These are phyloP conservation scores for Rhodotorula sp. DNA, from an alignment of 1,284 basidiomycete species.

Conservation along the genomic window DNA sequence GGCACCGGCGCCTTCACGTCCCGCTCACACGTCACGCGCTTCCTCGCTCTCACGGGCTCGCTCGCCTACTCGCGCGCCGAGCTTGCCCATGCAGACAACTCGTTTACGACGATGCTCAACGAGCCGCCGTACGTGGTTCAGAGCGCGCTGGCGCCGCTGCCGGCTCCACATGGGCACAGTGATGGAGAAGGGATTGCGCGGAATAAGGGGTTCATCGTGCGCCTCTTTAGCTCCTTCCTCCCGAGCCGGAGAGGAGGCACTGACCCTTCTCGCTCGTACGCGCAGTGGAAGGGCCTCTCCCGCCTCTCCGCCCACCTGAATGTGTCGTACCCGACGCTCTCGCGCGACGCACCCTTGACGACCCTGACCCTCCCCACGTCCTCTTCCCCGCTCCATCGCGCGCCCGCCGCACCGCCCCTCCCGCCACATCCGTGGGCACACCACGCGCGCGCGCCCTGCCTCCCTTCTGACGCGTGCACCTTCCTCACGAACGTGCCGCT, in stretches of 20 bases:
- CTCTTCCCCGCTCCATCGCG: slow-evolving; percentile 4
- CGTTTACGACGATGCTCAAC: slow-evolving; percentile 46
- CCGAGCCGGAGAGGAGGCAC: background rate
- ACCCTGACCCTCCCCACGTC: background rate
- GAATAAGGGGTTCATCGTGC: slow-evolving; percentile 44
- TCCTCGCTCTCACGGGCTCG: slow-evolving; percentile 32
- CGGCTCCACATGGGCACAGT: slow-evolving; percentile 32
- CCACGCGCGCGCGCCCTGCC: slow-evolving; percentile 36
- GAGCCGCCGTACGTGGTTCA: slow-evolving; percentile 42
- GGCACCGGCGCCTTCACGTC: slow-evolving; percentile 47
- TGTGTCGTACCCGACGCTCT: background rate
- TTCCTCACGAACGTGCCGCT: slow-evolving; percentile 44
- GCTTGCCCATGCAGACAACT: slow-evolving; percentile 45
- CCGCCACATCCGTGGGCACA: slow-evolving; percentile 28
- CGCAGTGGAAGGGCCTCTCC: slow-evolving; percentile 17
- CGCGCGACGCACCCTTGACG: background rate
- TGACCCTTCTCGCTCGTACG: background rate
- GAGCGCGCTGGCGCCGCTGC: slow-evolving; percentile 28
- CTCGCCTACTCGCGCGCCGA: slow-evolving; percentile 30
- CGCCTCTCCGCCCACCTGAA: slow-evolving; percentile 16
- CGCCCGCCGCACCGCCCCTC: slow-evolving; percentile 2
- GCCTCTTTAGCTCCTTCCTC: background rate
- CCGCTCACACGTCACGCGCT: slow-evolving; percentile 33
- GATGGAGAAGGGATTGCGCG: slow-evolving; percentile 39
- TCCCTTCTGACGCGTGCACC: slow-evolving; percentile 13